A percentile compares a stretch with the other conserved stretches of the same genome.
These are phyloP conservation scores for Thelonectria rubi DNA, from an alignment of 2,329 filamentous ascomycete species.

Conservation along the genomic window DNA sequence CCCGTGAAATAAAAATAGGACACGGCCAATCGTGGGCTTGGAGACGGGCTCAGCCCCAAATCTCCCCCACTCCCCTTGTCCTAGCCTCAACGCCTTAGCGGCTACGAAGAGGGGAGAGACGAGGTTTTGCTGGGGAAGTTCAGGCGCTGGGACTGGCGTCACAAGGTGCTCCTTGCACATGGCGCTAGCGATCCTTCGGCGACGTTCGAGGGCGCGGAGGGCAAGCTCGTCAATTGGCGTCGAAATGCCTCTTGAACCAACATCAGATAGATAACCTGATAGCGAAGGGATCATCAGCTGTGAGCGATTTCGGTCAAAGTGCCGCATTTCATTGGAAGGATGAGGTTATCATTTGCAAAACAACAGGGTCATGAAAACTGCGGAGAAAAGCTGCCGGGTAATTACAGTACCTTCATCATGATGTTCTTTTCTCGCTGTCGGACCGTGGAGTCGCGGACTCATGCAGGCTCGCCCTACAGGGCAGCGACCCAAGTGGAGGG, in stretches of 20 bases:
- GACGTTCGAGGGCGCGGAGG: not conserved
- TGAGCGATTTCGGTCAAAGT: constrained; percentile 1
- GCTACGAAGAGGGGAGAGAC: constrained; percentile 2
- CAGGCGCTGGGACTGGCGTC: not conserved
- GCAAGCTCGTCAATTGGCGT: not conserved
- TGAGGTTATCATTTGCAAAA: not conserved
- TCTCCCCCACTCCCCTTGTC: constrained; percentile 23
- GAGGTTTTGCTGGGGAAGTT: constrained; percentile 15
- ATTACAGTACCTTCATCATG: not conserved
- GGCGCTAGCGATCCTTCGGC: constrained; percentile 20
- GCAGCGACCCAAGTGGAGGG: constrained; percentile 14
- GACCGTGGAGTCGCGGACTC: not conserved
- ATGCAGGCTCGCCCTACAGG: constrained; percentile 17
- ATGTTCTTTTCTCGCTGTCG: too few species aligned
- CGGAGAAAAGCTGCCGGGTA: too few species aligned
- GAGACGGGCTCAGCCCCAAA: constrained; percentile 18
- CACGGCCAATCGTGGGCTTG: constrained; percentile 18
- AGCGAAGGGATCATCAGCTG: not conserved
- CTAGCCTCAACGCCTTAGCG: constrained; percentile 26
- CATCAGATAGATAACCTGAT: not conserved
- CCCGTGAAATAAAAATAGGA: constrained; percentile 27
- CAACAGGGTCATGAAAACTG: not conserved
- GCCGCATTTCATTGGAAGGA: constrained; percentile 9
- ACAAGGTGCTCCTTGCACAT: constrained; percentile 4
- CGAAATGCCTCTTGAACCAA: not conserved